Evolutionary conservation across 2,329 filamentous ascomycete species (phyloP).

Genomic region (Rachicladosporium sp.): DNA sequence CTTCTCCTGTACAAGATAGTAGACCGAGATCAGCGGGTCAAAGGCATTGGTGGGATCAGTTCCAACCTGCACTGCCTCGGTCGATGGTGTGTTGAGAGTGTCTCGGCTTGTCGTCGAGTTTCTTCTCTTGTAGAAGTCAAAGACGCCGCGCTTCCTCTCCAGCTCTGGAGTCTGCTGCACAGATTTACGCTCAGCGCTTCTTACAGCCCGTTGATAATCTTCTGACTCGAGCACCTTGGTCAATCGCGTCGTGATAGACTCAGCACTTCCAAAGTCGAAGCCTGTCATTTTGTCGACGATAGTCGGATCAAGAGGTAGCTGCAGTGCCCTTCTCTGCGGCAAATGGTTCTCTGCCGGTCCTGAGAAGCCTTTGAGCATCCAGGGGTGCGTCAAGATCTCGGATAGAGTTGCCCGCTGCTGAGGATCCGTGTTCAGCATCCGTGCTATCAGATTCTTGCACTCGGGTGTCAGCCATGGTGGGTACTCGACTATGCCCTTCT

Average conservation of each 20-base stretch:
- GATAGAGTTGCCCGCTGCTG: slow-evolving; percentile 71
- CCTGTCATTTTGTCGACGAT: slow-evolving; percentile 92
- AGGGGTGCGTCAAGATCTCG: slow-evolving; percentile 90
- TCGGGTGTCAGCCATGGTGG: slow-evolving; percentile 85
- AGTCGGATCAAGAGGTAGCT: slow-evolving; percentile 67
- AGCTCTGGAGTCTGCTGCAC: slow-evolving; percentile 45
- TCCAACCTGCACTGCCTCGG: slow-evolving; percentile 70
- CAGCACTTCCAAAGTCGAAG: slow-evolving; percentile 87
- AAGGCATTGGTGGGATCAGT: slow-evolving; percentile 87
- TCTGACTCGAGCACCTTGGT: slow-evolving; percentile 82
- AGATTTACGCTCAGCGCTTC: slow-evolving; percentile 54
- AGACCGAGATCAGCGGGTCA: slow-evolving; percentile 82
- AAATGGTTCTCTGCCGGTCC: slow-evolving; percentile 81
- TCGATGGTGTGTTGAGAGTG: slow-evolving; percentile 70
- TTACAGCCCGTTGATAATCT: slow-evolving; percentile 81
- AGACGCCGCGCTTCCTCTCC: slow-evolving; percentile 85
- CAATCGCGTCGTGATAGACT: slow-evolving; percentile 70
- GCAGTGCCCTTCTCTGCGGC: slow-evolving; percentile 68
- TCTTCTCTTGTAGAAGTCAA: slow-evolving; percentile 92
- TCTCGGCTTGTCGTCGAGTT: slow-evolving; percentile 84
- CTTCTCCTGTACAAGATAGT: slow-evolving; percentile 93
- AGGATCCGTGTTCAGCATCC: slow-evolving; percentile 93
- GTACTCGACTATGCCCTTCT: slow-evolving; percentile 92
- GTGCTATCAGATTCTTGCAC: slow-evolving; percentile 81
- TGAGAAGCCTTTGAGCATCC: slow-evolving; percentile 88